A percentile compares a stretch with the other conserved stretches of the same genome.
Evolutionary conservation across 2,329 filamentous ascomycete species (phyloP).

Genomic region (Dothistroma pini): DNA sequence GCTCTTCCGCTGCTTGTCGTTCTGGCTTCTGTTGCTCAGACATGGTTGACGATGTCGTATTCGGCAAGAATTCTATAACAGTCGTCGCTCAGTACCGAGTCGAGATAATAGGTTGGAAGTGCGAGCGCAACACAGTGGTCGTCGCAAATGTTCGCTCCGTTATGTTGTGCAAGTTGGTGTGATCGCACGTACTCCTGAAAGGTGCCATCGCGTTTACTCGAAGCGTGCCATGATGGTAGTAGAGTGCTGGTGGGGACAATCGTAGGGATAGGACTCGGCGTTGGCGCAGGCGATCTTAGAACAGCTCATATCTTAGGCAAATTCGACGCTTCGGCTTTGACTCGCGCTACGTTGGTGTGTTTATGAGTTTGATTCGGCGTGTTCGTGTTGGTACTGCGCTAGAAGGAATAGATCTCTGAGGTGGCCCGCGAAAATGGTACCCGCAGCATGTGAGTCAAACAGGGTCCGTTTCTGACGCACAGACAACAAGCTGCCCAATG

Average conservation of each 20-base stretch:
- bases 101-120: neutral
- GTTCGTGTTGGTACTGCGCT: neutral
- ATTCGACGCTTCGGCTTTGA: neutral
- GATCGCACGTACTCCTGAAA: neutral
- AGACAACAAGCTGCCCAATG: neutral
- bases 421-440: neutral
- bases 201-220: constrained; percentile 5
- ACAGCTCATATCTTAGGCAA: neutral
- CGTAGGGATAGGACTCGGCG: neutral
- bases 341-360: too few species aligned
- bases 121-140: neutral
- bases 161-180: constrained; percentile 1
- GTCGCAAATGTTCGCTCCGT: neutral
- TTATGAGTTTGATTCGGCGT: neutral
- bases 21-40: constrained; percentile 19
- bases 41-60: constrained; percentile 12
- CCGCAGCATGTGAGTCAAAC: neutral
- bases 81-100: neutral
- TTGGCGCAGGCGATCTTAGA: neutral
- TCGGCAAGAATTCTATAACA: neutral
- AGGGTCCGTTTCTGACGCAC: neutral
- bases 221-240: constrained; percentile 6
- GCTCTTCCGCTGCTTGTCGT: constrained; percentile 20
- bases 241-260: neutral
- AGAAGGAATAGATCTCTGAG: neutral